A percentile compares a stretch with the other conserved stretches of the same genome.
phyloP scores from a whole-genome alignment of 768 basidiomycete genomes.

The Russula earlei region DNA sequence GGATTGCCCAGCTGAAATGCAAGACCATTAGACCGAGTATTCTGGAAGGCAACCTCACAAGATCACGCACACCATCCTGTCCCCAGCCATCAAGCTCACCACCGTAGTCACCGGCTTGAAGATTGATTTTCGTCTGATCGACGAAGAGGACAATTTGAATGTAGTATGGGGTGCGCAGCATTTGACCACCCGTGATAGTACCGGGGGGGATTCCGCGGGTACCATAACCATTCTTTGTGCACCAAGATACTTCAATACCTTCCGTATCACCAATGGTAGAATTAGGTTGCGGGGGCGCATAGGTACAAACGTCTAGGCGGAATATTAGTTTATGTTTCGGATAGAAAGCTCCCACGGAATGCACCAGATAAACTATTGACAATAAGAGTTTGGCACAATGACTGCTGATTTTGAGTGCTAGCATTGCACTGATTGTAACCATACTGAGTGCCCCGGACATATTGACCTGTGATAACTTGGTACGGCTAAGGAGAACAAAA shows the following conservation, averaged over 20 bases:
- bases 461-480: conserved; percentile 36
- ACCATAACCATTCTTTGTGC: conserved; percentile 60
- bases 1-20: conserved; percentile 66
- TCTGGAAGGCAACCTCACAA: background rate
- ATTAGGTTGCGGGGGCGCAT: conserved; percentile 45
- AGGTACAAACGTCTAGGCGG: conserved; percentile 56
- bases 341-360: background rate
- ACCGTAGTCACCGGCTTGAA: conserved; percentile 47
- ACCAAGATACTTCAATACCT: conserved; percentile 66
- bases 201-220: conserved; percentile 65
- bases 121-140: conserved; percentile 50
- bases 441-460: conserved; percentile 44
- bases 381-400: conserved; percentile 62
- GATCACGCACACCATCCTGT: conserved; percentile 43
- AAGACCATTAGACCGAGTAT: background rate
- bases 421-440: conserved; percentile 66
- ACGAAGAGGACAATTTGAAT: conserved; percentile 53
- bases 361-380: conserved; percentile 46
- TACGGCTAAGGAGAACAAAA: conserved; percentile 33
- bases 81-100: conserved; percentile 76
- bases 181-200: conserved; percentile 55
- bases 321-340: background rate
- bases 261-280: conserved; percentile 56
- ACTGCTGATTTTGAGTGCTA: conserved; percentile 49
- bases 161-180: conserved; percentile 49